These are phyloP conservation scores for Mortierella sp. DNA, from an alignment of 371 early-diverging fungal genomes.

Conservation along the genomic window DNA sequence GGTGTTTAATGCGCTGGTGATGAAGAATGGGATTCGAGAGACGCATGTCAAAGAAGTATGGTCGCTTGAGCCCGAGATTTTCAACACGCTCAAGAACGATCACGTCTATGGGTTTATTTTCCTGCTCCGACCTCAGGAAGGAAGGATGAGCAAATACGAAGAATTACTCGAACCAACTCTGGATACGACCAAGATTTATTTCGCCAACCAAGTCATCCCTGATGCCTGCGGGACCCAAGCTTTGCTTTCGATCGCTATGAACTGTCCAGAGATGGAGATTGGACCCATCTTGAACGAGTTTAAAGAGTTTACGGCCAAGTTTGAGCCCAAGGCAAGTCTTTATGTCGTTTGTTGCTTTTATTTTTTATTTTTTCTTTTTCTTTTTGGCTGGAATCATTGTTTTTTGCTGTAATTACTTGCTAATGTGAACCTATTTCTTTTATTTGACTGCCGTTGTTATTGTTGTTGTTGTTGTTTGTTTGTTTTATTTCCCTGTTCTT, in stretches of 20 bases:
- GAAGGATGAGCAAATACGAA: slow-evolving; percentile 35
- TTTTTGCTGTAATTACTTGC: neutral
- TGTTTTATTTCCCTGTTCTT: no score
- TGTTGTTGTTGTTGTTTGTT: no score
- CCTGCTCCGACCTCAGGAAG: slow-evolving; percentile 39
- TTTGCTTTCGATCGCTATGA: slow-evolving; percentile 54
- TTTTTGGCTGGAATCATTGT: neutral
- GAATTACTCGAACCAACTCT: slow-evolving; percentile 5
- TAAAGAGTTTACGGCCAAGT: slow-evolving; percentile 55
- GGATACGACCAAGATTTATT: slow-evolving; percentile 40
- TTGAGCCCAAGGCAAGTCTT: slow-evolving; percentile 52
- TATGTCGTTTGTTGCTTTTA: neutral
- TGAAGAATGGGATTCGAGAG: slow-evolving; percentile 41
- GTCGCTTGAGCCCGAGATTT: slow-evolving; percentile 35
- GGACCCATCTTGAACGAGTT: slow-evolving; percentile 54
- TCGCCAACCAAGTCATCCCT: slow-evolving; percentile 61
- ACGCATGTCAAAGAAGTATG: slow-evolving; percentile 55
- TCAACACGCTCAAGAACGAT: slow-evolving; percentile 27
- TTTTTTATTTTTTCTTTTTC: neutral
- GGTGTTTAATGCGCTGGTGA: slow-evolving; percentile 22
- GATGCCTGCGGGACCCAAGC: slow-evolving; percentile 63
- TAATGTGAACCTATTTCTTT: neutral
- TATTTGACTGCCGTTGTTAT: neutral
- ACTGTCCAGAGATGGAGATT: slow-evolving; percentile 53
- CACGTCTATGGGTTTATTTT: slow-evolving; percentile 60